These are phyloP conservation scores for Helminthosporium solani DNA, from an alignment of 2,329 filamentous ascomycete species.

Conservation along the genomic window DNA sequence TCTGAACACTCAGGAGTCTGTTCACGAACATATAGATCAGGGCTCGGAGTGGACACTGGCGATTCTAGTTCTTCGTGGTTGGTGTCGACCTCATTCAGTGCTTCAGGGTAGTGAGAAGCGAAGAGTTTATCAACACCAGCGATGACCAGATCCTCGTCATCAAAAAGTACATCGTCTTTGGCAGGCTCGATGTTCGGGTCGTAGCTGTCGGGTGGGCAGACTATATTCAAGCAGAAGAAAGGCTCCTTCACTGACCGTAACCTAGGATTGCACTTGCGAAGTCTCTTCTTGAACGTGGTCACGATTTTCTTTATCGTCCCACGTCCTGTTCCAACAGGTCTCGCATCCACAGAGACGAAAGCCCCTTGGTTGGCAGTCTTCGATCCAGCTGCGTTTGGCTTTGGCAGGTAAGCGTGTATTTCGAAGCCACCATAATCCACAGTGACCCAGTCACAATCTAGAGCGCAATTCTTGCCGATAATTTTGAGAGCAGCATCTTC, in stretches of 20 bases:
- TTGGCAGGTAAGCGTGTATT: constrained; percentile 62
- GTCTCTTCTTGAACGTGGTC: constrained; percentile 53
- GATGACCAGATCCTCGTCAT: constrained; percentile 53
- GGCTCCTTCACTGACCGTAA: constrained; percentile 48
- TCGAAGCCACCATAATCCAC: constrained; percentile 44
- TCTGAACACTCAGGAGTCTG: not conserved
- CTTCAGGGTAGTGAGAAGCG: constrained; percentile 35
- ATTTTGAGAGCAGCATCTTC: constrained; percentile 64
- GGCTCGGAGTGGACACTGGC: constrained; percentile 4
- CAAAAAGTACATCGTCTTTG: constrained; percentile 72
- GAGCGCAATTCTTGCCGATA: constrained; percentile 58
- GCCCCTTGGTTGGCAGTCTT: constrained; percentile 47
- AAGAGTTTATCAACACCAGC: constrained; percentile 49
- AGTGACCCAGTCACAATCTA: constrained; percentile 53
- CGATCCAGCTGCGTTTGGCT: constrained; percentile 44
- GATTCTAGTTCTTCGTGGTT: constrained; percentile 6
- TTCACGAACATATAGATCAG: not conserved
- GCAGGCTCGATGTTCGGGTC: constrained; percentile 71
- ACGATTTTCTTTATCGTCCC: constrained; percentile 63
- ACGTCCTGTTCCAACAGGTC: constrained; percentile 59
- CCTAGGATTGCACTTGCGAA: constrained; percentile 38
- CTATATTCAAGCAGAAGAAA: constrained; percentile 66
- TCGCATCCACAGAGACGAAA: constrained; percentile 68
- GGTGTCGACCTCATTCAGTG: constrained; percentile 5
- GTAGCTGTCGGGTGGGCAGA: constrained; percentile 63